A percentile compares a stretch with the other conserved stretches of the same genome.
phyloP scores from a whole-genome alignment of 495 filamentous ascomycete genomes.

The Tuber aestivum region DNA sequence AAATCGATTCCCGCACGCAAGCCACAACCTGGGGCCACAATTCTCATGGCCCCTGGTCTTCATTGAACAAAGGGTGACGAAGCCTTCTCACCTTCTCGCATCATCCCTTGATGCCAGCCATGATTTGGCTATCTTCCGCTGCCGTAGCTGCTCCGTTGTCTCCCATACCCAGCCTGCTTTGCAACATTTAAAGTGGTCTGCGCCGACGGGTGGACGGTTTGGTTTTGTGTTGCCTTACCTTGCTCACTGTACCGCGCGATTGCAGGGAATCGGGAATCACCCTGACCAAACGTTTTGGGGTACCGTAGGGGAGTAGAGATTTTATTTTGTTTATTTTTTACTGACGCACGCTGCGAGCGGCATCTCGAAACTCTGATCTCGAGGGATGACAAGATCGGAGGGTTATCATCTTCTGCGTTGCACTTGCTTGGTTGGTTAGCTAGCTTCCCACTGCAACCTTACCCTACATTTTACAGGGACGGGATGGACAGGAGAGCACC shows the following conservation, averaged over 20 bases:
- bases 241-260: neutral
- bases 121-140: neutral
- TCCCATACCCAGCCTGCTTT: neutral
- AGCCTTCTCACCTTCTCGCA: too few species aligned
- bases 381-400: conserved; percentile 31
- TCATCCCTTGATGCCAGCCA: neutral
- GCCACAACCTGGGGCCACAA: too few species aligned
- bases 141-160: neutral
- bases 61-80: too few species aligned
- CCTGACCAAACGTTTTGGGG: neutral
- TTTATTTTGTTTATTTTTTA: neutral
- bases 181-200: neutral
- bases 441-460: conserved; percentile 1
- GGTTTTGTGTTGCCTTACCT: neutral
- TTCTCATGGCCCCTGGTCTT: too few species aligned
- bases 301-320: neutral
- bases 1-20: too few species aligned
- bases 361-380: conserved; percentile 18
- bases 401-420: neutral
- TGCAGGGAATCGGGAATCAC: neutral
- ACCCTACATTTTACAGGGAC: conserved; percentile 11
- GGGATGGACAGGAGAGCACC: conserved; percentile 7
- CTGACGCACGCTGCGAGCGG: neutral
- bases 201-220: neutral
- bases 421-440: neutral